Conservation (phyloP, 2,329 filamentous ascomycete genomes). For the Talaromyces verruculosus region DNA sequence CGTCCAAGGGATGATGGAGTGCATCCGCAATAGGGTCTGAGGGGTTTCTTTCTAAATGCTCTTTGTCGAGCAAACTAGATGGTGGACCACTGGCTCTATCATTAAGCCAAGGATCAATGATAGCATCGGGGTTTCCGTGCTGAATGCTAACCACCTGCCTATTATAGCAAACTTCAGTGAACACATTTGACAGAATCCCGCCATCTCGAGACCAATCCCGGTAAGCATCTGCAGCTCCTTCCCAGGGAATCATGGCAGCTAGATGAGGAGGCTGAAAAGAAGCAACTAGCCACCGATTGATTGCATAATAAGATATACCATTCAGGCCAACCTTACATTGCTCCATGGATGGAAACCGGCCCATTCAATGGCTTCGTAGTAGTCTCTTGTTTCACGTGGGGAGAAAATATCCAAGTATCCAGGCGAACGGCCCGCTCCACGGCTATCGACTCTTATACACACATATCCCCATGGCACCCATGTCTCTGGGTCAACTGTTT, state of each 20-base stretch:
- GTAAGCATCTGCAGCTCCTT: conserved; percentile 58
- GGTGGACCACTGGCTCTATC: conserved; percentile 3
- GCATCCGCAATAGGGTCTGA: not conserved
- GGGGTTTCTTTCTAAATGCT: not conserved
- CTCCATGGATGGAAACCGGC: conserved; percentile 50
- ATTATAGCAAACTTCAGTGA: not conserved
- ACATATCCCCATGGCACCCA: conserved; percentile 16
- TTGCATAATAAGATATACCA: conserved; percentile 53
- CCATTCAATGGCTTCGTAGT: conserved; percentile 21
- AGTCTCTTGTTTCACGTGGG: conserved; percentile 9
- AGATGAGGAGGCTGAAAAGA: conserved; percentile 44
- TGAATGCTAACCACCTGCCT: conserved; percentile 38
- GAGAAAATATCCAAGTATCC: conserved; percentile 19
- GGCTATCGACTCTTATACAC: conserved; percentile 13
- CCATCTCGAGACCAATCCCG: conserved; percentile 54
- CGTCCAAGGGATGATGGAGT: not conserved
- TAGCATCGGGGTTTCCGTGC: not conserved
- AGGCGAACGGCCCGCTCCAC: conserved; percentile 11
- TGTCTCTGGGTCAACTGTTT: conserved; percentile 12
- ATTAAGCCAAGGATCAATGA: not conserved
- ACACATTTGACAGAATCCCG: conserved; percentile 47
- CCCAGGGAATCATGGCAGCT: conserved; percentile 53
- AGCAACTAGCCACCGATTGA: conserved; percentile 52
- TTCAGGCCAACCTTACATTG: conserved; percentile 50
- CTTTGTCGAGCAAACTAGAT: not conserved